Conservation (phyloP, 78 protist species). For the Polysphondylium violaceum region DNA sequence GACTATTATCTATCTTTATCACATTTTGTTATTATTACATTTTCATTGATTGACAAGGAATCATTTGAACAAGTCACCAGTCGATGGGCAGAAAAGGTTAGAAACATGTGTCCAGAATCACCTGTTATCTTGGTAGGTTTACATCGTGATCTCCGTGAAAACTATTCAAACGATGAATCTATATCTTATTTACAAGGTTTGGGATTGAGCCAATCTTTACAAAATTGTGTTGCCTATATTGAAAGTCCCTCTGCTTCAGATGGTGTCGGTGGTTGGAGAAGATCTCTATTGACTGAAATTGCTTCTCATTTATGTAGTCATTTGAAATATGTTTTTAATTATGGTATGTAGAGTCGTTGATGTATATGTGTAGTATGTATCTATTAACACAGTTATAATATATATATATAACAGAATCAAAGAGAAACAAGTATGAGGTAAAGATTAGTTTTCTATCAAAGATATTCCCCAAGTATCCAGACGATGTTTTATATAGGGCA, state of each 20-base stretch:
- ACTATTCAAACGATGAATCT: neutral
- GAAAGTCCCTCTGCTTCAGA: conserved; percentile 53
- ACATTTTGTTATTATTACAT: conserved; percentile 53
- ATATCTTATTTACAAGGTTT: conserved; percentile 51
- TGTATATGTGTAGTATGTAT: neutral
- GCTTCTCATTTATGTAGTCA: conserved; percentile 37
- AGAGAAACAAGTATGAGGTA: conserved; percentile 30
- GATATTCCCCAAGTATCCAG: conserved; percentile 43
- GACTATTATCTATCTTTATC: conserved; percentile 17
- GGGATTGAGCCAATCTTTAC: conserved; percentile 9
- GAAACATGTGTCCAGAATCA: conserved; percentile 38
- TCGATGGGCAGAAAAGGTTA: conserved; percentile 36
- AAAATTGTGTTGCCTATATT: conserved; percentile 51
- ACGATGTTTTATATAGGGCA: neutral
- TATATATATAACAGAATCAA: conserved; percentile 6
- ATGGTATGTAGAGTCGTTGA: conserved; percentile 13
- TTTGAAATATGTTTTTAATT: conserved; percentile 18
- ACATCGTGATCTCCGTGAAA: conserved; percentile 43
- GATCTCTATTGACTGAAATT: conserved; percentile 30
- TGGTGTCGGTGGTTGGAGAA: conserved; percentile 77
- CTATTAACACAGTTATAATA: neutral
- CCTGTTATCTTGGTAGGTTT: conserved; percentile 54
- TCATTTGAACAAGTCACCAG: conserved; percentile 38
- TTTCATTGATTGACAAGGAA: conserved; percentile 35
- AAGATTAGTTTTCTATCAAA: conserved; percentile 18